phyloP scores from a whole-genome alignment of 106 monocot genomes.

The Allium fistulosum region DNA sequence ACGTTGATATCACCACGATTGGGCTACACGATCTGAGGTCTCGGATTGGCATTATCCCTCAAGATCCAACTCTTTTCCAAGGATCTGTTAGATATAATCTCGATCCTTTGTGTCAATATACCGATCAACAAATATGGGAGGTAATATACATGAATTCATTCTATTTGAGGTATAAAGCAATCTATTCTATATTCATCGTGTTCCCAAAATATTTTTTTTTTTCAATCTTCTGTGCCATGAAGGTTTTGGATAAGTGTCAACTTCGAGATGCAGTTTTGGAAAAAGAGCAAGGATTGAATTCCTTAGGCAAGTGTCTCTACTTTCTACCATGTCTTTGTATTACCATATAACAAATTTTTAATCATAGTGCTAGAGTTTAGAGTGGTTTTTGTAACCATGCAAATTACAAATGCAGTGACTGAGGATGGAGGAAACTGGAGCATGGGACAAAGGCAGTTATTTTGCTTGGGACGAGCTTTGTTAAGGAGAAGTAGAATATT shows the following conservation, averaged over 20 bases:
- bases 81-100: conserved; percentile 86
- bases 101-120: conserved; percentile 69
- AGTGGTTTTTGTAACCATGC: background rate
- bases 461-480: conserved; percentile 82
- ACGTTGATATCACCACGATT: conserved; percentile 57
- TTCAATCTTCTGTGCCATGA: background rate
- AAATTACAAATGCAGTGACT: conserved; percentile 27
- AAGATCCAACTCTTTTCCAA: conserved; percentile 89
- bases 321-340: background rate
- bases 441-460: conserved; percentile 87
- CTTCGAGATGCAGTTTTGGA: conserved; percentile 72
- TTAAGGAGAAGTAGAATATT: conserved; percentile 69
- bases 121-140: conserved; percentile 85
- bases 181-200: background rate
- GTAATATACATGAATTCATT: conserved; percentile 15
- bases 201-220: background rate
- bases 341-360: background rate
- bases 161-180: background rate
- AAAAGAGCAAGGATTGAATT: conserved; percentile 69
- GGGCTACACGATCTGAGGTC: conserved; percentile 88
- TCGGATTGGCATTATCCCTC: conserved; percentile 84
- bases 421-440: conserved; percentile 99
- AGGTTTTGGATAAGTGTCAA: conserved; percentile 88
- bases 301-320: conserved; percentile 39
- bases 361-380: background rate